phyloP scores from a whole-genome alignment of 768 basidiomycete genomes.

The Favolaschia claudopus region DNA sequence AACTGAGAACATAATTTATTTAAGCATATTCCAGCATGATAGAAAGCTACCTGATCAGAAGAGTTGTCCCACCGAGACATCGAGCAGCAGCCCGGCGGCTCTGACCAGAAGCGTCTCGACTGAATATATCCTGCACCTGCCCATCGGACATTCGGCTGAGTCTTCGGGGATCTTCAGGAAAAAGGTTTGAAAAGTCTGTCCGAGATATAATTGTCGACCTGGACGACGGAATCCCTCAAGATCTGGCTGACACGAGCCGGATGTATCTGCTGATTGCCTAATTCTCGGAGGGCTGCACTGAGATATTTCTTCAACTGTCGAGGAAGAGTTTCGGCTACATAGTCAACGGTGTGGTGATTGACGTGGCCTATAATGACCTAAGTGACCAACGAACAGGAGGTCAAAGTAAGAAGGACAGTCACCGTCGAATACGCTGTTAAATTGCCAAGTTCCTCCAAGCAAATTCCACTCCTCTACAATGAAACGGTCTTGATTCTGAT shows the following conservation, averaged over 20 bases:
- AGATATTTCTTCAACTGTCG: slow-evolving; percentile 48
- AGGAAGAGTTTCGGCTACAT: slow-evolving; percentile 49
- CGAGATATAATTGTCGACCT: slow-evolving; percentile 52
- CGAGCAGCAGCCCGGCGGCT: slow-evolving; percentile 22
- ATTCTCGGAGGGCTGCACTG: slow-evolving; percentile 17
- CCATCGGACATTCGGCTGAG: slow-evolving; percentile 18
- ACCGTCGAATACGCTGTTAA: slow-evolving; percentile 47
- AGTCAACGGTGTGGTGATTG: slow-evolving; percentile 56
- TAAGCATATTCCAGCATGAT: not conserved
- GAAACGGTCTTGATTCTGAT: slow-evolving; percentile 44
- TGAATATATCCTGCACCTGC: slow-evolving; percentile 17
- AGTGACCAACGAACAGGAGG: slow-evolving; percentile 32
- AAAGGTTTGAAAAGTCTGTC: slow-evolving; percentile 52
- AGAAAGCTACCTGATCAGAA: slow-evolving; percentile 43
- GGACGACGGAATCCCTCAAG: slow-evolving; percentile 45
- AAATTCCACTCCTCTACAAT: slow-evolving; percentile 41
- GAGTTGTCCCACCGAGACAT: slow-evolving; percentile 63
- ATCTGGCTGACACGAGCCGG: slow-evolving; percentile 45
- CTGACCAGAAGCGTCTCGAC: slow-evolving; percentile 6
- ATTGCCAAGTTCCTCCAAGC: slow-evolving; percentile 41
- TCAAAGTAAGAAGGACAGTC: slow-evolving; percentile 1
- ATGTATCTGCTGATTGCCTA: slow-evolving; percentile 37
- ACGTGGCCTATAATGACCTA: slow-evolving; percentile 48
- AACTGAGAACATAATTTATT: slow-evolving; percentile 34
- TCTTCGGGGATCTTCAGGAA: slow-evolving; percentile 41